phyloP scores from a whole-genome alignment of 306 rosid species.

The cucumber (Cucumis sativus) region Cucumber_9930_V3 NC_026658.2:5542501-5543000 shows the following conservation, averaged over 20 bases:
- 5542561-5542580: neutral
- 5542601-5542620: slow-evolving; percentile 54
- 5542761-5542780: slow-evolving; percentile 1
- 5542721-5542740: neutral
- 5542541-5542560: neutral
- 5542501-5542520: no score
- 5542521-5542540: no score
- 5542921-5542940: neutral
- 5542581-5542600: neutral
- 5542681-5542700: slow-evolving; percentile 44
- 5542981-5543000: neutral
- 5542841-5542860: slow-evolving; percentile 87
- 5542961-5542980: neutral
- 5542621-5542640: slow-evolving; percentile 69
- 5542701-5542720: neutral
- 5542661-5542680: slow-evolving; percentile 87
- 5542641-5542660: slow-evolving; percentile 59
- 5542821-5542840: slow-evolving; percentile 72
- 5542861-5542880: slow-evolving; percentile 73
- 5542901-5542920: neutral
- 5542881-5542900: neutral
- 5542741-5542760: neutral
- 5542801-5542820: slow-evolving; percentile 69
- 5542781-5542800: slow-evolving; percentile 87
- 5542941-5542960: neutral